These are phyloP conservation scores for Galeopsis tetrahit DNA, from an alignment of 257 asterid genomes.

Conservation along the genomic window DNA sequence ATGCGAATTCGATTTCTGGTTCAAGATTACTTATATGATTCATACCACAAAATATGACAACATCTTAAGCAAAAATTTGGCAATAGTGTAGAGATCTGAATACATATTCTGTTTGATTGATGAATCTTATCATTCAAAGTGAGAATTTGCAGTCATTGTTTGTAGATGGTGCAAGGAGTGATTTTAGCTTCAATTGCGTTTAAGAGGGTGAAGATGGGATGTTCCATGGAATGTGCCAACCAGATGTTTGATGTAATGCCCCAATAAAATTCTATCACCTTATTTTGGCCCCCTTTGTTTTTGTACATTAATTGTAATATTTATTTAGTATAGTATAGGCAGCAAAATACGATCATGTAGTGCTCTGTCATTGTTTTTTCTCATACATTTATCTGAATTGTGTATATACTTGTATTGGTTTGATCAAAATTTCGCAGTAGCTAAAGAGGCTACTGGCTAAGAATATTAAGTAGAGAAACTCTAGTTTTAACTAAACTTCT, in stretches of 20 bases:
- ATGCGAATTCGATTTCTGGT: neutral
- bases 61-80: neutral
- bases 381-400: neutral
- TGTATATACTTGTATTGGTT: neutral
- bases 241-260: neutral
- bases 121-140: too few relatives aligned
- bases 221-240: conserved; percentile 39
- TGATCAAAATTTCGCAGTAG: neutral
- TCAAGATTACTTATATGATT: neutral
- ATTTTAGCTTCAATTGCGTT: conserved; percentile 23
- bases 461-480: conserved; percentile 42
- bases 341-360: too few relatives aligned
- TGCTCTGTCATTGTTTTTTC: too few relatives aligned
- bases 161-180: neutral
- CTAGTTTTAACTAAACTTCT: conserved; percentile 40
- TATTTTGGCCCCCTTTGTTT: too few relatives aligned
- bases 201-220: conserved; percentile 24
- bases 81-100: neutral
- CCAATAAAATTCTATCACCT: too few relatives aligned
- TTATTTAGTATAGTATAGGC: too few relatives aligned
- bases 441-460: neutral
- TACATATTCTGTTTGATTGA: too few relatives aligned
- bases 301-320: too few relatives aligned
- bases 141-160: neutral
- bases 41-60: too few relatives aligned